These are phyloP conservation scores for Xylaria hypoxylon DNA, from an alignment of 2,329 filamentous ascomycete species.

Conservation along the genomic window DNA sequence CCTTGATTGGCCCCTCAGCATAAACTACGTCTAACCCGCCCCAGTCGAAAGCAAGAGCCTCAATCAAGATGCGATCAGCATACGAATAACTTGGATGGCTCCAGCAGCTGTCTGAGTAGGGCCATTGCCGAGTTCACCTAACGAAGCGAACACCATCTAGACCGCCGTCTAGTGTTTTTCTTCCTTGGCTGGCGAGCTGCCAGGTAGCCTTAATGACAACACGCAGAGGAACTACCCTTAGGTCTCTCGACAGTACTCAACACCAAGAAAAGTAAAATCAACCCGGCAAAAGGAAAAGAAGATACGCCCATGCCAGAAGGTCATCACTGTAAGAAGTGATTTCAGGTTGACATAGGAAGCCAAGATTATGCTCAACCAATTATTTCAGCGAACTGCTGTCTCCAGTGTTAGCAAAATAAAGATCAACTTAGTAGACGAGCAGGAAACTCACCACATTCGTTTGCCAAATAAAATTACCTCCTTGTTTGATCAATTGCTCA, in stretches of 20 bases:
- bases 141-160: neutral
- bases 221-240: neutral
- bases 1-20: no score
- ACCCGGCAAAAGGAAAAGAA: neutral
- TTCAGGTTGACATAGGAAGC: neutral
- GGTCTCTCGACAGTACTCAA: neutral
- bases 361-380: neutral
- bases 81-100: no score
- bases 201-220: neutral
- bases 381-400: neutral
- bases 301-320: no score
- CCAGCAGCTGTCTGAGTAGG: no score
- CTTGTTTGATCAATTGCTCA: neutral
- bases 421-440: neutral
- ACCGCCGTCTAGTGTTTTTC: neutral
- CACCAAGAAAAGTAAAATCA: neutral
- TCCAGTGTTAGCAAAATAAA: neutral
- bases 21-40: no score
- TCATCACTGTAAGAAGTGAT: neutral
- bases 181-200: neutral
- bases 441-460: neutral
- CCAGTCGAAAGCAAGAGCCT: no score
- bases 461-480: neutral
- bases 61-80: no score
- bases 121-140: no score